Conservation (phyloP, 192 early-diverging fungal species). For the Backusella psychrophila region DNA sequence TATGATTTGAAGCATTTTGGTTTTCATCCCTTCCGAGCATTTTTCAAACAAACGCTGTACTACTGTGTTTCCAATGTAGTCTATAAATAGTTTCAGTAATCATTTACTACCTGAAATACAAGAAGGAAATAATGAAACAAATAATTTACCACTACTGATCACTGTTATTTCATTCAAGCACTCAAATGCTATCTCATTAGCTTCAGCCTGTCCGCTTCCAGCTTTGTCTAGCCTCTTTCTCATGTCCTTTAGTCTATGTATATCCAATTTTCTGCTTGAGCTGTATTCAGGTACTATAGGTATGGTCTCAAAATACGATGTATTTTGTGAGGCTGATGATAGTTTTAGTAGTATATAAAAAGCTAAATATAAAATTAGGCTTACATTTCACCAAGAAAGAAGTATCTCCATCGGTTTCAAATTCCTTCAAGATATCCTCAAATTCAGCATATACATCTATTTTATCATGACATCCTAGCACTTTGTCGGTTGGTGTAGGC, state of each 20-base stretch:
- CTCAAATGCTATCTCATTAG: slow-evolving; percentile 76
- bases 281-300: slow-evolving; percentile 9
- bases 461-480: background rate
- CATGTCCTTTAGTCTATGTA: slow-evolving; percentile 78
- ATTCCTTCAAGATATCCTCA: background rate
- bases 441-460: background rate
- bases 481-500: slow-evolving; percentile 36
- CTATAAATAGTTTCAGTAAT: background rate
- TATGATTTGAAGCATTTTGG: slow-evolving; percentile 71
- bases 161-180: slow-evolving; percentile 84
- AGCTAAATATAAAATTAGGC: background rate
- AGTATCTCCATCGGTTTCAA: background rate
- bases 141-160: slow-evolving; percentile 75
- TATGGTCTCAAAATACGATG: slow-evolving; percentile 34
- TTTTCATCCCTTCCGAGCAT: slow-evolving; percentile 61
- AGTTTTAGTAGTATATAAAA: background rate
- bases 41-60: slow-evolving; percentile 89
- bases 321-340: background rate
- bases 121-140: background rate
- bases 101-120: background rate
- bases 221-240: slow-evolving; percentile 71
- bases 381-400: background rate
- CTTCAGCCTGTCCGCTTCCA: slow-evolving; percentile 54
- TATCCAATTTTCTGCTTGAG: slow-evolving; percentile 58
- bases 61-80: slow-evolving; percentile 96